Evolutionary conservation across 2,329 filamentous ascomycete genomes (phyloP).

Genomic region (Clathrospora elynae): DNA sequence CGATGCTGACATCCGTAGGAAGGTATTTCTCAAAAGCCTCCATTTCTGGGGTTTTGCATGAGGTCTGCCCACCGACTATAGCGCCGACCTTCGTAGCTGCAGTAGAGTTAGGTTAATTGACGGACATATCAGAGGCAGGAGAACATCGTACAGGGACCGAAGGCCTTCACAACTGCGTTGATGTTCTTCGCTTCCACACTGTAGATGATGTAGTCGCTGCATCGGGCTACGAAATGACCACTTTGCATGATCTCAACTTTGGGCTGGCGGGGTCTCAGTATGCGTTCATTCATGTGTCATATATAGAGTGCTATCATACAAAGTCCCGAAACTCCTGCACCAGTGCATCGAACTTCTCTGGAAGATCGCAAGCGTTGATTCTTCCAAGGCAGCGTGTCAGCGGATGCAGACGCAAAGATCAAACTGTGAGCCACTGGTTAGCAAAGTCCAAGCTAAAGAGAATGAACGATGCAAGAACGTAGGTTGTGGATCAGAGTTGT

Average conservation of each 20-base stretch:
- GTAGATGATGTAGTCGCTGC: slow-evolving; percentile 98
- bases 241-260: slow-evolving; percentile 85
- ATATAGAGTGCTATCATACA: slow-evolving; percentile 67
- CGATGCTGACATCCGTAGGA: slow-evolving; percentile 85
- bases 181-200: slow-evolving; percentile 95
- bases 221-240: slow-evolving; percentile 92
- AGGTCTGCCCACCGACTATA: slow-evolving; percentile 96
- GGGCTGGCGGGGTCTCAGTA: slow-evolving; percentile 65
- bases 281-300: slow-evolving; percentile 44
- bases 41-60: slow-evolving; percentile 97
- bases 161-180: slow-evolving; percentile 82
- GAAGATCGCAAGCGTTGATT: slow-evolving; percentile 91
- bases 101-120: slow-evolving; percentile 13
- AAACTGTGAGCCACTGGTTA: slow-evolving; percentile 43
- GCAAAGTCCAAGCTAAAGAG: slow-evolving; percentile 28
- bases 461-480: slow-evolving; percentile 27
- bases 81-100: slow-evolving; percentile 91
- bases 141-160: slow-evolving; percentile 82
- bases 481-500: slow-evolving; percentile 72
- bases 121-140: slow-evolving; percentile 8
- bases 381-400: slow-evolving; percentile 57
- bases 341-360: slow-evolving; percentile 83
- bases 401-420: slow-evolving; percentile 3
- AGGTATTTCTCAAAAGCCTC: slow-evolving; percentile 89
- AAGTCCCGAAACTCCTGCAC: slow-evolving; percentile 80